These are phyloP conservation scores for Alternaria hordeiaustralica DNA, from an alignment of 2,329 filamentous ascomycete genomes.

Conservation along the genomic window DNA sequence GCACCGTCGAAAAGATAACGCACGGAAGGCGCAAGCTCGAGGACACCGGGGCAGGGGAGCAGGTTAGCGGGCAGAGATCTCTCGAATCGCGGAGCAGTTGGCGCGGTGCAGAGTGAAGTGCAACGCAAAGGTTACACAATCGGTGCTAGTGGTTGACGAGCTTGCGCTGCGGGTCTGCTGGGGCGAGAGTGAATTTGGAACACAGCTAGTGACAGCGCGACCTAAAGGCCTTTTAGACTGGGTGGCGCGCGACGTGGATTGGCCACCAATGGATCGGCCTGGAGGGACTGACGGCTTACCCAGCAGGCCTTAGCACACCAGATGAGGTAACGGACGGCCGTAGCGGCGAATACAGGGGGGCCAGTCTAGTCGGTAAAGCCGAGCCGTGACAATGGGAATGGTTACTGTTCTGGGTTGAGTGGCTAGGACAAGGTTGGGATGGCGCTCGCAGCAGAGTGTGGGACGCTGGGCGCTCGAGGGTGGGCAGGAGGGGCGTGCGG, in stretches of 20 bases:
- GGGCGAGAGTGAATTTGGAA: conserved; percentile 37
- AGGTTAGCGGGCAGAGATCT: conserved; percentile 27
- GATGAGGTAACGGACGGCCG: conserved; percentile 47
- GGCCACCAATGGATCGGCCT: conserved; percentile 40
- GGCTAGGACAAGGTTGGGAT: conserved; percentile 30
- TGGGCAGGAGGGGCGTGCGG: conserved; percentile 24
- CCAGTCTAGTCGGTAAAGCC: conserved; percentile 40
- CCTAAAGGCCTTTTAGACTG: conserved; percentile 31
- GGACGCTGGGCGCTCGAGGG: conserved; percentile 23
- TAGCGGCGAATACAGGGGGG: conserved; percentile 27
- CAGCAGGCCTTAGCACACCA: conserved; percentile 41
- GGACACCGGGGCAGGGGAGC: conserved; percentile 36
- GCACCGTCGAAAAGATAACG: conserved; percentile 49
- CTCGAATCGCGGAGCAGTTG: conserved; percentile 47
- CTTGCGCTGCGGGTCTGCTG: conserved; percentile 32
- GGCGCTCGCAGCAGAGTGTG: conserved; percentile 33
- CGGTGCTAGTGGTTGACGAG: conserved; percentile 43
- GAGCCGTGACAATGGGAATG: conserved; percentile 45
- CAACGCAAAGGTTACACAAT: conserved; percentile 47
- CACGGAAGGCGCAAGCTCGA: conserved; percentile 48
- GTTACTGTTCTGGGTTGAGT: conserved; percentile 34
- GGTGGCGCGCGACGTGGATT: conserved; percentile 48
- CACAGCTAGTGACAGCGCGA: conserved; percentile 43
- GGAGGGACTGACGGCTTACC: conserved; percentile 39
- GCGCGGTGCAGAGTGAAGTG: conserved; percentile 41